Conservation (phyloP, 1,284 basidiomycete genomes). For the Ceratobasidium sp. region DNA sequence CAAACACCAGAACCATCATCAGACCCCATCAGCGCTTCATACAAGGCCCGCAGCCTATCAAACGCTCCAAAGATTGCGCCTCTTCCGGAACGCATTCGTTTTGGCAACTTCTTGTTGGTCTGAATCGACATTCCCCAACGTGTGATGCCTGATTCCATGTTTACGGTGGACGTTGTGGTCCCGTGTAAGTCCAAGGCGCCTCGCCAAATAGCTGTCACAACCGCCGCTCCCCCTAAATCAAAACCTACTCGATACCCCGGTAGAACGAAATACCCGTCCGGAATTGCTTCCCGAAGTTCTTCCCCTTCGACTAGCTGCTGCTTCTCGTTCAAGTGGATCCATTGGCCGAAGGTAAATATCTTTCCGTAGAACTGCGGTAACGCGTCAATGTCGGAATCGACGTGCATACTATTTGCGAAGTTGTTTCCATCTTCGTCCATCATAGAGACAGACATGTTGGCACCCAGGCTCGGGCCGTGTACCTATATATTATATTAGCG, state of each 20-base stretch:
- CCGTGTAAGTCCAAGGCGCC: slow-evolving; percentile 18
- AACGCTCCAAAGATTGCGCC: slow-evolving; percentile 7
- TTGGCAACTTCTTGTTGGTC: slow-evolving; percentile 1
- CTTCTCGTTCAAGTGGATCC: not conserved
- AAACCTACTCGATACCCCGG: slow-evolving; percentile 15
- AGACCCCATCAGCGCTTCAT: not conserved
- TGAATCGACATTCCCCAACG: slow-evolving; percentile 31
- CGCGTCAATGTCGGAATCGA: slow-evolving; percentile 6
- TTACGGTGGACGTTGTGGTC: slow-evolving; percentile 12
- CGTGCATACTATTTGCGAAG: slow-evolving; percentile 20
- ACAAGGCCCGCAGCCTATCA: slow-evolving; percentile 3
- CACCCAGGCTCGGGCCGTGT: slow-evolving; percentile 13
- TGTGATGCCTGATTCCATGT: not conserved
- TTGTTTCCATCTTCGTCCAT: not conserved
- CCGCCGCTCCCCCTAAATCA: slow-evolving; percentile 4
- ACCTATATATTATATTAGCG: not conserved
- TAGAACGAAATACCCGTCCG: slow-evolving; percentile 12
- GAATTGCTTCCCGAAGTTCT: not conserved
- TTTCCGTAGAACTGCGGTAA: slow-evolving; percentile 5
- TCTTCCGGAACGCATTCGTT: not conserved
- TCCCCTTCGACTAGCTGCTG: not conserved
- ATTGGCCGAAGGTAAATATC: slow-evolving; percentile 18
- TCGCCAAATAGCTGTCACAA: slow-evolving; percentile 9
- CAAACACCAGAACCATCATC: too few relatives aligned
- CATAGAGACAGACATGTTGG: slow-evolving; percentile 14